Percentiles rank a stretch among this genome's conserved stretches.
These are phyloP conservation scores for Radiomyces spectabilis DNA, from an alignment of 192 early-diverging fungal genomes.

Conservation along the genomic window DNA sequence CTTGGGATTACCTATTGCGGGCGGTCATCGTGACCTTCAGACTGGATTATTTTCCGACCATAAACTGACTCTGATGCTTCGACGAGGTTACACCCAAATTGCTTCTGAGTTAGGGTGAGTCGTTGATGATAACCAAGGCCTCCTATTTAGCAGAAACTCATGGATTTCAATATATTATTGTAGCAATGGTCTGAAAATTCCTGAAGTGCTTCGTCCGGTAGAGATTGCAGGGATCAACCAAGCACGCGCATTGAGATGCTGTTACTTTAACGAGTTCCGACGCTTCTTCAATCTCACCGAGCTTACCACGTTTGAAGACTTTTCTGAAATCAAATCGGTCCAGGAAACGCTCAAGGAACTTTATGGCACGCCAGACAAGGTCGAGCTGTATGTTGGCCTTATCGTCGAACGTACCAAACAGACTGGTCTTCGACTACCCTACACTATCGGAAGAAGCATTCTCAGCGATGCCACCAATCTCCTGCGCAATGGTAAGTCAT, in stretches of 20 bases:
- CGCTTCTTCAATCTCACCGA: conserved; percentile 24
- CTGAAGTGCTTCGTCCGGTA: conserved; percentile 25
- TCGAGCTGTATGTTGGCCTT: conserved; percentile 43
- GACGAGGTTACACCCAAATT: conserved; percentile 6
- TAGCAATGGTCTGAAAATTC: conserved; percentile 34
- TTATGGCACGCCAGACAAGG: conserved; percentile 30
- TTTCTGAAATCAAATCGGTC: conserved; percentile 13
- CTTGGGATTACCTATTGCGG: conserved; percentile 19
- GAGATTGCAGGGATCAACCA: conserved; percentile 36
- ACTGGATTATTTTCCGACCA: conserved; percentile 11
- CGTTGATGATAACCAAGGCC: background rate
- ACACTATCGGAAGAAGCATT: conserved; percentile 36
- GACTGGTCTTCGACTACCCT: conserved; percentile 35
- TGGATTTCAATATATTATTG: too few species aligned
- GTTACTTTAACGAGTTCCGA: conserved; percentile 45
- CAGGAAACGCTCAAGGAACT: conserved; percentile 27
- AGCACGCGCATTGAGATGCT: conserved; percentile 31
- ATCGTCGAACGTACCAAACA: conserved; percentile 33
- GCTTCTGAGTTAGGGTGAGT: conserved; percentile 20
- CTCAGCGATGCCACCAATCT: conserved; percentile 40
- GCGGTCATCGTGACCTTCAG: conserved; percentile 20
- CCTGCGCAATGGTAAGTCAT: conserved; percentile 33
- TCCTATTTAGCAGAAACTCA: too few species aligned
- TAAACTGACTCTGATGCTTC: conserved; percentile 1
- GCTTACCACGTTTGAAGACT: conserved; percentile 26